Conservation (phyloP, 2,329 filamentous ascomycete genomes). For the Talaromyces verruculosus region DNA sequence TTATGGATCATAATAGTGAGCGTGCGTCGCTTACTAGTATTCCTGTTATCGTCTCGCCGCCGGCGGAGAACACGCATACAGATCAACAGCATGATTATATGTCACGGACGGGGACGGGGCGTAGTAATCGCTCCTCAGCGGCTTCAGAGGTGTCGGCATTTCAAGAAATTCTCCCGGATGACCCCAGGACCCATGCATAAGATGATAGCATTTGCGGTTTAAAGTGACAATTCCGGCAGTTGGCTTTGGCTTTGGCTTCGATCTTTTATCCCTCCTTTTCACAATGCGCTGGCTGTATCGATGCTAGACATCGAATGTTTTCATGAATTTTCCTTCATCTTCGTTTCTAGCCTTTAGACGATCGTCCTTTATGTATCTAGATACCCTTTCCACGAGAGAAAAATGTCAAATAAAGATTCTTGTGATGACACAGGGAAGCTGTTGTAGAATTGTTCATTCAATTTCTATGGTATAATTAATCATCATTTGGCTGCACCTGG, state of each 20-base stretch:
- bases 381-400: conserved; percentile 6
- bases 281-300: conserved; percentile 12
- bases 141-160: conserved; percentile 3
- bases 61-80: conserved; percentile 11
- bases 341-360: conserved; percentile 1
- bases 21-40: conserved; percentile 11
- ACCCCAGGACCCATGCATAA: neutral
- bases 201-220: neutral
- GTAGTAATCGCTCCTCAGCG: conserved; percentile 1
- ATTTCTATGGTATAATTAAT: neutral
- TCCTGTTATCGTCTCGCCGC: conserved; percentile 20
- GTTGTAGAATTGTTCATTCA: conserved; percentile 1
- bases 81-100: neutral
- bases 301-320: conserved; percentile 16
- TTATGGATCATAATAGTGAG: conserved; percentile 7
- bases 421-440: neutral
- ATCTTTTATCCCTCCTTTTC: neutral
- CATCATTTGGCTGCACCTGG: conserved; percentile 7
- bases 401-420: neutral
- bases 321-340: conserved; percentile 20
- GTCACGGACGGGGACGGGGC: neutral
- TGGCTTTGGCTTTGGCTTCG: neutral
- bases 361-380: conserved; percentile 12
- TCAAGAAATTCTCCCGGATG: conserved; percentile 7
- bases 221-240: neutral